Conservation (phyloP, 2,329 filamentous ascomycete species). For the Trichoderma sp. region DNA sequence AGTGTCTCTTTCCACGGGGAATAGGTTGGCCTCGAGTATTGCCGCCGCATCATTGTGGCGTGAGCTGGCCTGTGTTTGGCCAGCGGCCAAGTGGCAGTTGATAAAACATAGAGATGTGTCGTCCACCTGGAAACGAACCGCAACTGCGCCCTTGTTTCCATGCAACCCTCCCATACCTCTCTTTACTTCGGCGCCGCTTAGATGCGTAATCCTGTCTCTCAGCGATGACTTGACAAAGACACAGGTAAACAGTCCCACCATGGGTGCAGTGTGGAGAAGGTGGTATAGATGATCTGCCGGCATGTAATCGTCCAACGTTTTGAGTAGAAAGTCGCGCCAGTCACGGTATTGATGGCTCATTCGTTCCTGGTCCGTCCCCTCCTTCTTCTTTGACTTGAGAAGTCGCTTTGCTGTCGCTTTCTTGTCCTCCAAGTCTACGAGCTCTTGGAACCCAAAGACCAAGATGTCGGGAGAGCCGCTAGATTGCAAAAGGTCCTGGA, state of each 20-base stretch:
- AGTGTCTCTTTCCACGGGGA: conserved; percentile 70
- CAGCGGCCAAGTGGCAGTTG: conserved; percentile 95
- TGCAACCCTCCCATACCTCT: conserved; percentile 93
- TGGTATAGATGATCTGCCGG: conserved; percentile 74
- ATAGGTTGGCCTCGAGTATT: conserved; percentile 75
- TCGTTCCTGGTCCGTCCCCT: conserved; percentile 75
- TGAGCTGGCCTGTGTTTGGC: conserved; percentile 83
- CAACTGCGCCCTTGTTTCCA: conserved; percentile 92
- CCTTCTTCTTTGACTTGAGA: conserved; percentile 86
- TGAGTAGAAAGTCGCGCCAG: conserved; percentile 87
- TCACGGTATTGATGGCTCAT: conserved; percentile 98
- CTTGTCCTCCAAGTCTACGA: conserved; percentile 98
- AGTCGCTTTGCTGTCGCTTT: conserved; percentile 95
- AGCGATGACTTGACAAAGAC: conserved; percentile 86
- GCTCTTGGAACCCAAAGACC: conserved; percentile 94
- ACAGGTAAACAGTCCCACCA: conserved; percentile 94
- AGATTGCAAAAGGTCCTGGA: conserved; percentile 74
- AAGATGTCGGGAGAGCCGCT: conserved; percentile 82
- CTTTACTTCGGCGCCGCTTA: conserved; percentile 83
- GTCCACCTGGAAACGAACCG: conserved; percentile 89
- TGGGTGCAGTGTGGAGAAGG: conserved; percentile 77
- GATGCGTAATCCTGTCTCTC: conserved; percentile 70
- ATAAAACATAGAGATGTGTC: conserved; percentile 94
- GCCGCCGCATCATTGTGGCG: conserved; percentile 90
- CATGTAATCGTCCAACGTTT: conserved; percentile 80